A percentile compares a stretch with the other conserved stretches of the same genome.
phyloP scores from a whole-genome alignment of 2,329 filamentous ascomycete species.

The Graphium sp. region DNA sequence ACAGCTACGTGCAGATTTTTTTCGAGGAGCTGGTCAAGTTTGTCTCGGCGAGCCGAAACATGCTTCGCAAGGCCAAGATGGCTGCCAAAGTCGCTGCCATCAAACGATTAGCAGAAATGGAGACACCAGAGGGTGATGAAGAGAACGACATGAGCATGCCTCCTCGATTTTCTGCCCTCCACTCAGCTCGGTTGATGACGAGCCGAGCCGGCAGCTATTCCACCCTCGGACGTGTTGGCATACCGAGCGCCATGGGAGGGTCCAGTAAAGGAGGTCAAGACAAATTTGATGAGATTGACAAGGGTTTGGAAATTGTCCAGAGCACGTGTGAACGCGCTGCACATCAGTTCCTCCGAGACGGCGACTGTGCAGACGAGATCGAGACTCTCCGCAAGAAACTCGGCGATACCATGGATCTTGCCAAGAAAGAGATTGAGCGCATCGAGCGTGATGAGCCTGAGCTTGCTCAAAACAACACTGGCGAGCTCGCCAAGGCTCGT shows the following conservation, averaged over 20 bases:
- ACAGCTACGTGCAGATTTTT: conserved; percentile 67
- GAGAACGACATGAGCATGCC: conserved; percentile 12
- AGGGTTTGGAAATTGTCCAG: conserved; percentile 64
- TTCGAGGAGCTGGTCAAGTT: conserved; percentile 74
- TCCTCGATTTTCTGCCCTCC: conserved; percentile 10
- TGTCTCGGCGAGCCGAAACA: conserved; percentile 63
- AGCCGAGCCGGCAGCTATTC: conserved; percentile 15
- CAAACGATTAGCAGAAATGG: conserved; percentile 39
- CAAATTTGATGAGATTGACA: conserved; percentile 60
- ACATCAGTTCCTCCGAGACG: conserved; percentile 77
- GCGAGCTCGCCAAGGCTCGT: conserved; percentile 23
- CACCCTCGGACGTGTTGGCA: conserved; percentile 6
- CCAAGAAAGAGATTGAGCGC: conserved; percentile 41
- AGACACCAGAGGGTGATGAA: conserved; percentile 32
- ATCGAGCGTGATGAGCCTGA: conserved; percentile 34
- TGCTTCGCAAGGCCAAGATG: conserved; percentile 79
- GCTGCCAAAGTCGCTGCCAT: conserved; percentile 56
- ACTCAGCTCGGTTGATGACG: conserved; percentile 20
- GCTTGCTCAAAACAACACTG: conserved; percentile 17
- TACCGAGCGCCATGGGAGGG: conserved; percentile 5
- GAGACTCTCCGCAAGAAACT: conserved; percentile 51
- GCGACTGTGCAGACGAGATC: conserved; percentile 67
- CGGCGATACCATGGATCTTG: conserved; percentile 41
- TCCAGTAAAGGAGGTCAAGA: no score
- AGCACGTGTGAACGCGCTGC: conserved; percentile 71